Evolutionary conservation across 257 asterid genomes (phyloP), one percentile per base, ranked within the genome.

Genomic region (Solanum medicagineum): DNA sequence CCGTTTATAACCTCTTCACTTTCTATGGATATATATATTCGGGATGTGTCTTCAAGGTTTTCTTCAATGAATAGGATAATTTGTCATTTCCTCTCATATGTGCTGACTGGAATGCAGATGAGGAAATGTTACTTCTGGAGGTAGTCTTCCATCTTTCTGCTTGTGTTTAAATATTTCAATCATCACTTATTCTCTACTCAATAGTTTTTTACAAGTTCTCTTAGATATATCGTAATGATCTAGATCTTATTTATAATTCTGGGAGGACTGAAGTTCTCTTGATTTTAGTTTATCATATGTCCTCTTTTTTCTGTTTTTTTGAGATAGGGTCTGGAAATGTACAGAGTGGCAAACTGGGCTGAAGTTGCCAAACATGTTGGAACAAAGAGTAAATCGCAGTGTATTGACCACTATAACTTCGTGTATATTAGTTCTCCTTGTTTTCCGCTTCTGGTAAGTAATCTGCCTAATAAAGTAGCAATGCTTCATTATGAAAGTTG

Each of bases 351-450:
- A 80, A 96, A 94, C 87, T 96, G 97, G 98, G 91, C 89, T 88
- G 98, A 96, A 90, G 99, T 96, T 75, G 94, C 97, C 53, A 98
- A 96, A 93, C 99, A 96, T 89, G 99, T 96, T 84, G 99, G 98
- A 88, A 96, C 99, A 68, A 96, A 96, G 87, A 93, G 88, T 85
- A 94, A 89, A 91, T 86, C 88, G 81, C 93, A 91, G 69, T 96
- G 98, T 86, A 86, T 92, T 87, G 94, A 94, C 60, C 98, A 96
- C 85, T 96, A 92, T 87, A 89, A 89, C 84, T 82, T 65, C 84
- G 88, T 90, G 62, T 96, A 93, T 87, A 93, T 92, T 93, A 92
- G 92, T 81, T 96, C 98, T 60, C 93, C 93, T 6, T 91, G 96
- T 93, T 96, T 96, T 87, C 98, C 98, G 59, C 97, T 96, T 87